These are phyloP conservation scores for Pyropia haitanensis DNA, from an alignment of 23 red algal genomes.

Conservation along the genomic window DNA sequence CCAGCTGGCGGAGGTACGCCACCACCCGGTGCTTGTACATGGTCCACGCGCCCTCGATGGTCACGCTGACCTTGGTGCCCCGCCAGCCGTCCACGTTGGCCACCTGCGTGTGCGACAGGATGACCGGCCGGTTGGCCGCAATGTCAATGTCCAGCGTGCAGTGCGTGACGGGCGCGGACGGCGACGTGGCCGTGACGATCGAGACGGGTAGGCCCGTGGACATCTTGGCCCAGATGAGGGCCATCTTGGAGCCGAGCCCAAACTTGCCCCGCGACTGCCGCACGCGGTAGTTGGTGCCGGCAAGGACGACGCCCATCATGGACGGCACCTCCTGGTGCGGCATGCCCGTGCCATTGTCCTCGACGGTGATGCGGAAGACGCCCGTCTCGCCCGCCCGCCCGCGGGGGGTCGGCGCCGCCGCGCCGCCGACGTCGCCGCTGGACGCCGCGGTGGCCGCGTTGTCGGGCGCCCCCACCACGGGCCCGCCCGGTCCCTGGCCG, in stretches of 20 bases:
- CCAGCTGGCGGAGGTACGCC: conserved; percentile 84
- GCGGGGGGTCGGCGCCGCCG: neutral
- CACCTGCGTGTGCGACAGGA: conserved; percentile 33
- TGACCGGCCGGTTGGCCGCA: conserved; percentile 42
- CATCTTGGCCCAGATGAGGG: conserved; percentile 93
- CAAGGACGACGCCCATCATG: conserved; percentile 80
- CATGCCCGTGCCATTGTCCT: conserved; percentile 83
- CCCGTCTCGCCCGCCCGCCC: neutral
- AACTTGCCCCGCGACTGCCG: conserved; percentile 85
- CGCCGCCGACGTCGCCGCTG: too few species aligned
- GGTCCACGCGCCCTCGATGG: conserved; percentile 82
- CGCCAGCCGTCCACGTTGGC: conserved; percentile 34
- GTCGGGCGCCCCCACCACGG: too few species aligned
- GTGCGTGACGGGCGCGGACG: conserved; percentile 18
- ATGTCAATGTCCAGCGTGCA: conserved; percentile 89
- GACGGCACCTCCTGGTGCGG: conserved; percentile 65
- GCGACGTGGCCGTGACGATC: conserved; percentile 28
- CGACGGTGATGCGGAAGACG: conserved; percentile 59
- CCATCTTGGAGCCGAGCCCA: conserved; percentile 93
- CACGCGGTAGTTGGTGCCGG: conserved; percentile 87
- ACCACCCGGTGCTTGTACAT: conserved; percentile 70
- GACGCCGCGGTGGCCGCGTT: too few species aligned
- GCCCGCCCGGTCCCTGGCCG: too few species aligned
- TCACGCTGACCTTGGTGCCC: conserved; percentile 64
- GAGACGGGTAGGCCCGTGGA: conserved; percentile 66